A percentile compares a stretch with the other conserved stretches of the same genome.
phyloP scores from a whole-genome alignment of 768 basidiomycete species.

The Leucogyrophana mollusca region DNA sequence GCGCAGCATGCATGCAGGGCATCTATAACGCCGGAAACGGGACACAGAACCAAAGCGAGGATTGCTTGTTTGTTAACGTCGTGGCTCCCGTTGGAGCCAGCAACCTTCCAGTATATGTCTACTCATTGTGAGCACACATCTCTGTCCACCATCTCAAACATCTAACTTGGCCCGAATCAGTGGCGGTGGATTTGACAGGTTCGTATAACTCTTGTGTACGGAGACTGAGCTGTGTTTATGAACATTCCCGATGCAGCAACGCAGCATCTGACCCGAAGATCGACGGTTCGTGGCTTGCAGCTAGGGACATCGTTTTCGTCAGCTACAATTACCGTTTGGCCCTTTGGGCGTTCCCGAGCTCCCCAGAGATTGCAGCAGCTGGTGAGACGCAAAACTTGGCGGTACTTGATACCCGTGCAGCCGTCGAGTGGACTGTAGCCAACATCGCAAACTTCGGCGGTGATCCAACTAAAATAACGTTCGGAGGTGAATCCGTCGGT shows the following conservation, averaged over 20 bases:
- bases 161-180: constrained; percentile 9
- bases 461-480: constrained; percentile 22
- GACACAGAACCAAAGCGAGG: constrained; percentile 21
- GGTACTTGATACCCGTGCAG: constrained; percentile 26
- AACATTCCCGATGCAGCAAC: constrained; percentile 12
- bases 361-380: constrained; percentile 18
- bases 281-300: constrained; percentile 21
- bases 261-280: constrained; percentile 22
- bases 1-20: constrained; percentile 23
- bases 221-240: too few species aligned
- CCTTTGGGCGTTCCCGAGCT: constrained; percentile 19
- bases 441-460: constrained; percentile 32
- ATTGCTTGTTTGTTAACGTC: constrained; percentile 21
- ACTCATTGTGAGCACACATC: constrained; percentile 14
- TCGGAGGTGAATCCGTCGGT: constrained; percentile 22
- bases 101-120: constrained; percentile 18
- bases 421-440: constrained; percentile 27
- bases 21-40: constrained; percentile 18
- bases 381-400: constrained; percentile 28
- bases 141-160: neutral
- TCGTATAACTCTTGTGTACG: too few species aligned
- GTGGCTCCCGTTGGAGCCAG: constrained; percentile 17
- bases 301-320: constrained; percentile 20
- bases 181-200: constrained; percentile 8
- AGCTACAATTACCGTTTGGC: constrained; percentile 25